Evolutionary conservation across 305 asterid genomes (phyloP).

Genomic region (Coffea humblotiana): DNA sequence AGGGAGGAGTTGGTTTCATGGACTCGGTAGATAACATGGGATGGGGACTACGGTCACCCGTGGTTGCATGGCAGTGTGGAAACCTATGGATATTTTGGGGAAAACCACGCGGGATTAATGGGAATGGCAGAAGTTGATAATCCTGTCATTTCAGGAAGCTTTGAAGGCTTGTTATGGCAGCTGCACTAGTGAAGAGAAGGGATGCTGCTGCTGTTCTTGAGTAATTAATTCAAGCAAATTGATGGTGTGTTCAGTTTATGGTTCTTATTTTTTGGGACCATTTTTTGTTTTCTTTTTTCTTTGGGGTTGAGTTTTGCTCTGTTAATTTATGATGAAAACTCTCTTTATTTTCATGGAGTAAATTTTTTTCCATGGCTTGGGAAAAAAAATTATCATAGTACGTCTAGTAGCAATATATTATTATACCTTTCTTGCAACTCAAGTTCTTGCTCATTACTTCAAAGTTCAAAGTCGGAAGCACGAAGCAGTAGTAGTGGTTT

Average conservation of each 20-base stretch:
- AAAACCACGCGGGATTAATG: slow-evolving; percentile 3
- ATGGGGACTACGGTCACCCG: slow-evolving; percentile 54
- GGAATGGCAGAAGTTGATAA: slow-evolving; percentile 15
- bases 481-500: too few species aligned
- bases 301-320: not conserved
- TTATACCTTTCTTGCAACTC: slow-evolving; percentile 29
- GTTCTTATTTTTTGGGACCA: not conserved
- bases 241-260: slow-evolving; percentile 11
- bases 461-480: not conserved
- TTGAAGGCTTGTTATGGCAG: slow-evolving; percentile 31
- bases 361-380: not conserved
- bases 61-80: slow-evolving; percentile 29
- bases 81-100: slow-evolving; percentile 20
- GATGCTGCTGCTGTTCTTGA: not conserved
- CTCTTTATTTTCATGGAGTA: slow-evolving; percentile 16
- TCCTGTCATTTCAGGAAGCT: slow-evolving; percentile 18
- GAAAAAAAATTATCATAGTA: not conserved
- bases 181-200: slow-evolving; percentile 4
- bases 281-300: not conserved
- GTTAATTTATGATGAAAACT: slow-evolving; percentile 8
- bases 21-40: slow-evolving; percentile 35
- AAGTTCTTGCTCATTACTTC: slow-evolving; percentile 24
- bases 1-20: slow-evolving; percentile 32
- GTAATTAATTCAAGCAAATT: not conserved
- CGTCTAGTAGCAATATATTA: not conserved